phyloP scores from a whole-genome alignment of 345 rosid species.

The Sisymbrium irio region DNA sequence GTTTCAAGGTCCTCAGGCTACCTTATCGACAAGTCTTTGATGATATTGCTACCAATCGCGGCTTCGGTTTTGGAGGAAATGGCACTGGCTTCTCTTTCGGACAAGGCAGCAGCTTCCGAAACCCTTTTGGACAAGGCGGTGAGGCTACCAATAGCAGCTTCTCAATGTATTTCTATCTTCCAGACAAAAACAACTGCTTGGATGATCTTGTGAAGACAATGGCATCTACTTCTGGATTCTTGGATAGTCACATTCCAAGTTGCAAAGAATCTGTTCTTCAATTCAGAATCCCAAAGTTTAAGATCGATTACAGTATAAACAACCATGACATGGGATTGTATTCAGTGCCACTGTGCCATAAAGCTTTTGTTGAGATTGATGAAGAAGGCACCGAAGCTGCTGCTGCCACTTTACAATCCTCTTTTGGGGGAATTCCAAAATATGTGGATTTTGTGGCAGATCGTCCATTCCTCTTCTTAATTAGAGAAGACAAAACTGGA shows the following conservation, averaged over 20 bases:
- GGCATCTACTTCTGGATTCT: background rate
- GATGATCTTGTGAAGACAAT: background rate
- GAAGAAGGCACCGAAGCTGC: background rate
- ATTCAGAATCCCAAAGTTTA: background rate
- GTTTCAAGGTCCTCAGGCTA: background rate
- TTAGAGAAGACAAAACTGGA: background rate
- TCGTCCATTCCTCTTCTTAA: too few species aligned
- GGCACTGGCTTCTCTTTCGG: background rate
- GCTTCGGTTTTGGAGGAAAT: background rate
- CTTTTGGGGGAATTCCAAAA: too few species aligned
- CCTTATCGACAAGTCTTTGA: background rate
- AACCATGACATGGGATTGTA: too few species aligned
- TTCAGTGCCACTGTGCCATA: too few species aligned
- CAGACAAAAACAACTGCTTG: background rate
- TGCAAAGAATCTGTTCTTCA: background rate
- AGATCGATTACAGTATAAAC: background rate
- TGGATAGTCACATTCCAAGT: background rate
- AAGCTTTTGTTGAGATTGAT: background rate
- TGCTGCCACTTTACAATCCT: background rate
- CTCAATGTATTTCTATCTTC: background rate
- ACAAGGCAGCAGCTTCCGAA: background rate
- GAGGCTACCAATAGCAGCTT: background rate
- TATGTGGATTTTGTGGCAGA: too few species aligned
- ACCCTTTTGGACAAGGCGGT: background rate
- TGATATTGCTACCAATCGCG: background rate